Evolutionary conservation across 257 asterid species (phyloP), one percentile per base, ranked within the genome.

Genomic region (Orobanche coerulescens): DNA sequence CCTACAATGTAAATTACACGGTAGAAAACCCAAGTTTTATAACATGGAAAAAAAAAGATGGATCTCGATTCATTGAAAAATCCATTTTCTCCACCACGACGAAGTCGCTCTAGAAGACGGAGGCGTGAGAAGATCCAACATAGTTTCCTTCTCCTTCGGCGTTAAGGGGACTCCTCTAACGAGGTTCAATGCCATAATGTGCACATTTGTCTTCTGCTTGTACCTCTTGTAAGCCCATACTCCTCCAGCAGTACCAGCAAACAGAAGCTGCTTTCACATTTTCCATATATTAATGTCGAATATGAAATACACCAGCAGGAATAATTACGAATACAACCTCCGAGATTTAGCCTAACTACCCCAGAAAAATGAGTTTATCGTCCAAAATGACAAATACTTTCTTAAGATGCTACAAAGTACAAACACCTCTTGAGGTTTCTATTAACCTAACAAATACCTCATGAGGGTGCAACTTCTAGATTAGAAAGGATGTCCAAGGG

Each of bases 51-150:
- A n/a, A n/a, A n/a, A n/a, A n/a, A n/a, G n/a, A n/a, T n/a, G n/a
- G n/a, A n/a, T 50, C 33, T 39, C 30, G 19, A 65, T 34, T 76
- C 75, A 74, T 37, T 49, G 71, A 48, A 62, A 73, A 48, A 78
- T 50, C 83, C 81, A 79, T 65, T 61, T 81, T 75, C 81, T 71
- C 90, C 90, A 82, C 94, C 96, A 86, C 40, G 66, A 62, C 53
- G 84, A 59, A 57, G 82, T 33, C 33, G 61, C 51, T 54, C 65
- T 72, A 8, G 83, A 52, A 61, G 94, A 79, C 5, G 86, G 96
- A 25, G 95, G 97, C 0, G 88, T 85, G 70, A 92, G 95, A 76
- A 92, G 62, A n/a, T 92, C 90, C 3, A 92, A 76, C 94, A 92
- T 86, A 1, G 90, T 74, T 63, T 78, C 84, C 68, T 77, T 92